Percentiles rank a stretch among this genome's conserved stretches.
Conservation (phyloP, 495 filamentous ascomycete genomes). For the Hypoxylon rickii region DNA sequence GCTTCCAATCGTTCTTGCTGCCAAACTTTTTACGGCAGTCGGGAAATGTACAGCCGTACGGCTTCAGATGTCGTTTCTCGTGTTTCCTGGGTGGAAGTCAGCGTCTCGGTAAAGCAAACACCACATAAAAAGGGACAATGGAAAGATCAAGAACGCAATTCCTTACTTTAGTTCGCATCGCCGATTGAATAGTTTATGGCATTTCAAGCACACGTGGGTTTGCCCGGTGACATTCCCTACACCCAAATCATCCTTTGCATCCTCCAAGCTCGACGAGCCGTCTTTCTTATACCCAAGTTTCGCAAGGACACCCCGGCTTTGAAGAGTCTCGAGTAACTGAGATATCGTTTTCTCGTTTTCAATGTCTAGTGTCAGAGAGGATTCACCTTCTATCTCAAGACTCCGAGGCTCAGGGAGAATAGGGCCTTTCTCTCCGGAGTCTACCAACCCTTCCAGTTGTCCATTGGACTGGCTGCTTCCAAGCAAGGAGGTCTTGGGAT, state of each 20-base stretch:
- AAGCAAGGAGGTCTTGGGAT: not conserved
- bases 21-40: slow-evolving; percentile 80
- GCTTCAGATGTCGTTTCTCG: slow-evolving; percentile 80
- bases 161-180: slow-evolving; percentile 75
- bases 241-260: slow-evolving; percentile 10
- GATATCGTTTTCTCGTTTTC: slow-evolving; percentile 3
- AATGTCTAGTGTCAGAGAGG: slow-evolving; percentile 2
- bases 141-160: not conserved
- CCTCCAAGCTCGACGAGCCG: slow-evolving; percentile 1
- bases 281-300: slow-evolving; percentile 42
- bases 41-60: slow-evolving; percentile 84
- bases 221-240: slow-evolving; percentile 20
- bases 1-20: slow-evolving; percentile 96
- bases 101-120: not conserved
- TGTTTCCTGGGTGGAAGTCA: slow-evolving; percentile 68
- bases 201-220: slow-evolving; percentile 56
- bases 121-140: slow-evolving; percentile 20
- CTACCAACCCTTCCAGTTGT: slow-evolving; percentile 1
- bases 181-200: slow-evolving; percentile 59
- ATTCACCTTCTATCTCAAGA: not conserved
- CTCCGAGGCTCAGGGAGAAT: not conserved
- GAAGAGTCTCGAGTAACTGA: slow-evolving; percentile 25
- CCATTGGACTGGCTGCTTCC: not conserved
- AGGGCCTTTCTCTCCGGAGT: slow-evolving; percentile 1
- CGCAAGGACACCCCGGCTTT: slow-evolving; percentile 31